phyloP scores from a whole-genome alignment of 2,329 filamentous ascomycete genomes.

The Coniochaeta hoffmannii region DNA sequence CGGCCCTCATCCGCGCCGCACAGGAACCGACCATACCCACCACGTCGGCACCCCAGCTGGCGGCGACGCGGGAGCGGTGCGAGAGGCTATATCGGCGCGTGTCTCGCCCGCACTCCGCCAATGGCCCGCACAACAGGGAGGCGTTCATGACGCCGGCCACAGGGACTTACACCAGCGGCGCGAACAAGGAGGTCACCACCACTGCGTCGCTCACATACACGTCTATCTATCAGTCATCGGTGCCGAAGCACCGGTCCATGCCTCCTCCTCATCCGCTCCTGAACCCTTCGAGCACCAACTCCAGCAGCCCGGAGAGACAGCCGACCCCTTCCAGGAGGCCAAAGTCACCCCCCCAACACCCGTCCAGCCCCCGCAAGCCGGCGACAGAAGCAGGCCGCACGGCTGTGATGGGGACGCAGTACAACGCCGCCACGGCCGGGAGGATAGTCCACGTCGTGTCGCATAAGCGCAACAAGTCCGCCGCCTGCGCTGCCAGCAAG shows the following conservation, averaged over 20 bases:
- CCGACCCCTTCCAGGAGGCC: not conserved
- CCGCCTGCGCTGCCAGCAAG: not conserved
- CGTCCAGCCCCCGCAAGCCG: not conserved
- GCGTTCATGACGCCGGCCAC: constrained; percentile 2
- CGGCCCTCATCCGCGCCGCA: not conserved
- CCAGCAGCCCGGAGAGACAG: not conserved
- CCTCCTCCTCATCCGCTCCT: not conserved
- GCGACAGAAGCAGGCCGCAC: not conserved
- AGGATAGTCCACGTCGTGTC: not conserved
- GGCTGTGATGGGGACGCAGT: not conserved
- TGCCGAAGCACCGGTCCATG: not conserved
- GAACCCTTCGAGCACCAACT: not conserved
- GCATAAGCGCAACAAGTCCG: not conserved
- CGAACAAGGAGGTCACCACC: not conserved
- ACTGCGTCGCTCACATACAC: constrained; percentile 19
- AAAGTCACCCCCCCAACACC: not conserved
- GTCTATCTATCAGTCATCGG: constrained; percentile 18
- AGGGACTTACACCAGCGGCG: constrained; percentile 2
- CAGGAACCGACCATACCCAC: not conserved
- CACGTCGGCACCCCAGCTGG: constrained; percentile 8
- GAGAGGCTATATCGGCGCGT: constrained; percentile 2
- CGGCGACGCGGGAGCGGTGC: constrained; percentile 9
- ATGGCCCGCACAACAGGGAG: not conserved
- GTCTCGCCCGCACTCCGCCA: not conserved
- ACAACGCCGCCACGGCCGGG: not conserved